phyloP scores from a whole-genome alignment of 805 yeast species.

The Metschnikowia aberdeeniae region DNA sequence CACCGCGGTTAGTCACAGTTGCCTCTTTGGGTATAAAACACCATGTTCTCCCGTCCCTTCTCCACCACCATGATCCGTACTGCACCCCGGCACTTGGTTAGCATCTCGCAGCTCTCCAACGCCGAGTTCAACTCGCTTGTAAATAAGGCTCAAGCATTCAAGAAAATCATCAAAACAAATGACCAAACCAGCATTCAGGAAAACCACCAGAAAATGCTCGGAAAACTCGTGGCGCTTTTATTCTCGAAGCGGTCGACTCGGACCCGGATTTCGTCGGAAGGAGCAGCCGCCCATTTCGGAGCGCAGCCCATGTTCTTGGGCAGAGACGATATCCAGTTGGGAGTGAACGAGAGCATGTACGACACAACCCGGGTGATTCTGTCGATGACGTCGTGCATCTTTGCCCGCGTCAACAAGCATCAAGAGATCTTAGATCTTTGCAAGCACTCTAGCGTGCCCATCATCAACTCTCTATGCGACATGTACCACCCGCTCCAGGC shows the following conservation, averaged over 20 bases:
- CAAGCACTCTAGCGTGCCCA: constrained; percentile 79
- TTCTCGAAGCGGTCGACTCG: constrained; percentile 93
- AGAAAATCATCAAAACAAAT: constrained; percentile 57
- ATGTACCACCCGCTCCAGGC: constrained; percentile 94
- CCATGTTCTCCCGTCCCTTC: constrained; percentile 16
- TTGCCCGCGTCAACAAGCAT: constrained; percentile 92
- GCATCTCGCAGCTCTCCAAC: constrained; percentile 73
- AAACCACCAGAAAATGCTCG: constrained; percentile 55
- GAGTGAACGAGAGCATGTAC: constrained; percentile 86
- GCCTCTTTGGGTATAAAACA: constrained; percentile 12
- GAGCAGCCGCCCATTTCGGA: constrained; percentile 89
- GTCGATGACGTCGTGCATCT: constrained; percentile 94
- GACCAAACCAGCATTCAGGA: constrained; percentile 29
- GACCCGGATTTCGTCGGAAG: constrained; percentile 91
- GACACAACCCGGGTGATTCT: constrained; percentile 88
- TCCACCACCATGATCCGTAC: constrained; percentile 5
- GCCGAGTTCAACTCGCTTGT: constrained; percentile 71
- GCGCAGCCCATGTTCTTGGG: constrained; percentile 97
- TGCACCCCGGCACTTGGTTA: constrained; percentile 66
- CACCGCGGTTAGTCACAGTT: constrained; percentile 18
- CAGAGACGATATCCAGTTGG: constrained; percentile 92
- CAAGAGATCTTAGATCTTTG: constrained; percentile 76
- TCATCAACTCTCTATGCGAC: constrained; percentile 91
- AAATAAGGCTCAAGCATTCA: constrained; percentile 65
- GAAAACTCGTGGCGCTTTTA: constrained; percentile 77